Percentiles rank a stretch among this genome's conserved stretches.
These are phyloP conservation scores for Pulveroboletus sp. DNA, from an alignment of 768 basidiomycete species.

Conservation along the genomic window DNA sequence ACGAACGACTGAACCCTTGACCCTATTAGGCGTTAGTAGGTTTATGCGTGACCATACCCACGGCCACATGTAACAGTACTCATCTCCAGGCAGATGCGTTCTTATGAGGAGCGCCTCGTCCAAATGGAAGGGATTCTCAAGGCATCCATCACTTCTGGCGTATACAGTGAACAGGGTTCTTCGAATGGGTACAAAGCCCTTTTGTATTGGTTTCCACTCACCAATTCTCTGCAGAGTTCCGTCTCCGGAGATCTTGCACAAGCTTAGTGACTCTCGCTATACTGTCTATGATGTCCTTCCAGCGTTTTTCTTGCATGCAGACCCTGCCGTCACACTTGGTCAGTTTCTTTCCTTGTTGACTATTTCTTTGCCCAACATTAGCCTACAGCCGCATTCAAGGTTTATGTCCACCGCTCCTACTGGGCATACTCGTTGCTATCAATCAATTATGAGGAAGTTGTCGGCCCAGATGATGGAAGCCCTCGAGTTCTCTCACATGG, in stretches of 20 bases:
- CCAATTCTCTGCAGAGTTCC: constrained; percentile 55
- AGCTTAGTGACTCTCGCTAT: constrained; percentile 94
- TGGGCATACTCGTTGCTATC: constrained; percentile 89
- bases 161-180: constrained; percentile 81
- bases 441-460: constrained; percentile 93
- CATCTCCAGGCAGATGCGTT: constrained; percentile 94
- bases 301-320: constrained; percentile 87
- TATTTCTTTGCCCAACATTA: not conserved
- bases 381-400: constrained; percentile 81
- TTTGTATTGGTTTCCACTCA: not conserved
- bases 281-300: constrained; percentile 97
- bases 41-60: no score
- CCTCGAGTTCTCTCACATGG: constrained; percentile 83
- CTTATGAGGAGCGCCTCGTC: constrained; percentile 87
- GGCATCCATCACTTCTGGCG: constrained; percentile 79
- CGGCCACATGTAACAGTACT: no score
- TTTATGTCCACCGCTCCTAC: constrained; percentile 94
- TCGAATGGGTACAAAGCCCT: constrained; percentile 49
- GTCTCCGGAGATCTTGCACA: constrained; percentile 83
- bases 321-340: constrained; percentile 84
- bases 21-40: no score
- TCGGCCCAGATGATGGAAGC: constrained; percentile 81
- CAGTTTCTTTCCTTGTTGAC: constrained; percentile 23
- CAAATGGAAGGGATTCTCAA: constrained; percentile 96
- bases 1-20: no score